Base-by-base conservation (phyloP, 1,284 basidiomycete species). In the Peniophora sp. region DNA sequence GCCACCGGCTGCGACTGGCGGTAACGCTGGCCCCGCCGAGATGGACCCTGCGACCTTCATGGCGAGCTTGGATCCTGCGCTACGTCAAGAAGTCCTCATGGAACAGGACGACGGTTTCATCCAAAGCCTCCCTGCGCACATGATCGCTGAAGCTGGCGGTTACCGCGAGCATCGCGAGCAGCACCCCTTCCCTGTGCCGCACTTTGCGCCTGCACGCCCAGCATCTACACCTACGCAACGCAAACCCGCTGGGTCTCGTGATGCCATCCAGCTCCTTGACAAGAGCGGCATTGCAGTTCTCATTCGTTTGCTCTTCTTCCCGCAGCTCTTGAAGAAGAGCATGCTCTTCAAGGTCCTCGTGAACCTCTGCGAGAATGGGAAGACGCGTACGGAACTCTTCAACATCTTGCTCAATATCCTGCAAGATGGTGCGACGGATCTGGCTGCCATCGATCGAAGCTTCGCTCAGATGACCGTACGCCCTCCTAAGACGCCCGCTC, bases 281-380 rank as follows among this genome's bases (percentile, higher is more conserved):
- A 96, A 92, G 63, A 69, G 81, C 17, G 92, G 94, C 5, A 81
- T 99, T 47, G 90, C 95, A 1, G 85, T 91, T 20, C 82, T 99
- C 6, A 84, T 98, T 32, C 86, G 96, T 32, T 78, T 99, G 8
- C 80, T 99, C 19, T 99, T 98, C 78, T 97, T 95, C 78, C 97
- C 96, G 5, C 90, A 97, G 59, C 85, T 94, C 39, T 74, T 92
- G 55, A 85, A 85, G 68, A 92, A 93, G 70, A 88, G 82, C 38
- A 72, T 89, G 20, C 76, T 99, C 19, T 90, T 93, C 69, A 89
- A 90, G 64, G 89, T 98, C 2, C 81, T 99, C 24, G 86, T 92
- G 56, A 96, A 99, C 64, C 75, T 99, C 3, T 98, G 94, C 67
- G 94, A 99, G 70, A 99, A 99, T 65, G 74, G 83, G 2, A 92